Conservation (phyloP, 768 basidiomycete species). For the Amanita subjunquillea region DNA sequence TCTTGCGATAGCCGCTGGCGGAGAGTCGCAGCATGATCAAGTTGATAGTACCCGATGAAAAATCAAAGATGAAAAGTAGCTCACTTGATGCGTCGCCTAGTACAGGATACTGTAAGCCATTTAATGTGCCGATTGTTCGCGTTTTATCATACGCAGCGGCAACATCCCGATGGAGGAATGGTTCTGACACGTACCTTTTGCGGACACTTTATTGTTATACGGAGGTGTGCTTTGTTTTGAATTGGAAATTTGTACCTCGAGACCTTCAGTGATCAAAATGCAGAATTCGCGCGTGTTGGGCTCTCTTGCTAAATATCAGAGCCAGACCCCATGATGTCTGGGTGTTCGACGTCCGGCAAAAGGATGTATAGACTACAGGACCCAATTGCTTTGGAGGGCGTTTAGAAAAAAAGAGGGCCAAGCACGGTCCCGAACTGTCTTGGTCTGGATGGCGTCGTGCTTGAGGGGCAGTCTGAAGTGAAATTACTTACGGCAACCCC, state of each 20-base stretch:
- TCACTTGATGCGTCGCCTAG: not conserved
- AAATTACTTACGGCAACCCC: no score
- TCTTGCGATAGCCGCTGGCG: not conserved
- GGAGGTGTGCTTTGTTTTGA: not conserved
- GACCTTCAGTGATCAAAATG: not conserved
- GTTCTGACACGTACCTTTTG: not conserved
- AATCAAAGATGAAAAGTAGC: not conserved
- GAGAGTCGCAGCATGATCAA: not conserved
- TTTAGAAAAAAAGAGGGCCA: no score
- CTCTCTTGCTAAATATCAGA: not conserved
- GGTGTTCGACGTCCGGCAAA: no score
- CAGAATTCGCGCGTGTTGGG: not conserved
- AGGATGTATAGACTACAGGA: no score
- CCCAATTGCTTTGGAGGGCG: no score
- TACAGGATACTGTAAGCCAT: not conserved
- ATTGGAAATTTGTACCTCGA: not conserved
- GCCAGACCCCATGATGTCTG: no score
- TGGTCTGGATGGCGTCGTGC: no score
- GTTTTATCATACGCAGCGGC: not conserved
- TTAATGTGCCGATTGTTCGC: not conserved
- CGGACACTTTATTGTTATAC: not conserved
- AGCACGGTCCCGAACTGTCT: no score
- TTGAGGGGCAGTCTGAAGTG: no score
- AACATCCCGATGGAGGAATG: not conserved
- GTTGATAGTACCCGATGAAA: not conserved